Base-by-base conservation (phyloP, 139 green algal species). In the Chlamydomonas sphaeroides region DNA sequence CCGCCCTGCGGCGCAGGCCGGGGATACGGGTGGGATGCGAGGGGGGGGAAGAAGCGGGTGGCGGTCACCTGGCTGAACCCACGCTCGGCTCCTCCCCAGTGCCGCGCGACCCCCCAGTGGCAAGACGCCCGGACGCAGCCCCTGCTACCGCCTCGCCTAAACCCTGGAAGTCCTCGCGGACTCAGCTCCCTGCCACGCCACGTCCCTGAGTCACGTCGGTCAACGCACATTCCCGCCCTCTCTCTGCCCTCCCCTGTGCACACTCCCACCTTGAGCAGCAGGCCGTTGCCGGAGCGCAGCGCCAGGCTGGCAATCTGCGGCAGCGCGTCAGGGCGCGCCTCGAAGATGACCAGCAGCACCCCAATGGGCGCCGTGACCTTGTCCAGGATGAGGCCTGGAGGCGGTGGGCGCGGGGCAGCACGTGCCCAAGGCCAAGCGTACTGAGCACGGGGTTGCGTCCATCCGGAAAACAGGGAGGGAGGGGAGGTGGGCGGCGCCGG, bases 331-430 rank as follows among this genome's bases (percentile, higher is more conserved):
- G 97, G 97, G 0, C 97, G 91, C 7, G 95, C 93, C 93, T 99
- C 97, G 80, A 99, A 99, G 88, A 99, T 99, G 89, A 99, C 95
- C 39, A 99, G 87, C 82, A 99, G 91, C 77, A 99, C 97, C 18
- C 97, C 97, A 59, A 99, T 97, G 61, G 97, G 95, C 0, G 90
- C 89, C 4, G 95, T 97, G 62, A 96, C 87, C 89, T 98, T 97
- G 78, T 98, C 95, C 41, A 99, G 92, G 14, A 93, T 85, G 28
- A 99, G 90, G n/a, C 87, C 91, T 89, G 59, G 51, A 11, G 45
- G 25, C 35, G 25, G 28, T 36, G 21, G 41, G 39, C 6, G 4
- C 14, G n/a, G 62, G n/a, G 62, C n/a, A n/a, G n/a, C n/a, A n/a
- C n/a, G 57, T n/a, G n/a, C n/a, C n/a, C n/a, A n/a, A n/a, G n/a